Evolutionary conservation across 148 eudicot species (phyloP).

Genomic region (Persicaria tinctoria): DNA sequence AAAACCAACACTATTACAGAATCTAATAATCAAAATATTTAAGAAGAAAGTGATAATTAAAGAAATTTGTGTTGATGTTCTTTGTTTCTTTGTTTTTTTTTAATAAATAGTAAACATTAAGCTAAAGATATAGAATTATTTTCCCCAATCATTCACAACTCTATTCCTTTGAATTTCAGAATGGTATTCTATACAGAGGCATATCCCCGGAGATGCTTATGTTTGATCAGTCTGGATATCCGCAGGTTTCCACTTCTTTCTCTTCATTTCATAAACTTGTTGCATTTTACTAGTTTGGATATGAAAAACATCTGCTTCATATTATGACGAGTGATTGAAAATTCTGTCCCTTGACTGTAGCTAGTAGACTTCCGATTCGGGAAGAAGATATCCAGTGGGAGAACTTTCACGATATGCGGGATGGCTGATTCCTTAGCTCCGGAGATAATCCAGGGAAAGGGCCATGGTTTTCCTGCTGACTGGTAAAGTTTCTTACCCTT

Average conservation of each 20-base stretch:
- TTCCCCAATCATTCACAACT: background rate
- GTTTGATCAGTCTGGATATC: slow-evolving; percentile 68
- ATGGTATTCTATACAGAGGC: slow-evolving; percentile 78
- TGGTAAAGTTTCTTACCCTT: slow-evolving; percentile 42
- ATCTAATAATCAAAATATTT: no score
- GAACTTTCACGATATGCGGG: slow-evolving; percentile 87
- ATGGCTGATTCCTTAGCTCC: slow-evolving; percentile 90
- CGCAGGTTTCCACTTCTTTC: slow-evolving; percentile 47
- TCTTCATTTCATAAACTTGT: background rate
- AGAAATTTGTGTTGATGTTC: no score
- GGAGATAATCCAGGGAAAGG: slow-evolving; percentile 90
- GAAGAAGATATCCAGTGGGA: slow-evolving; percentile 64
- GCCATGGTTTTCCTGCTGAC: slow-evolving; percentile 85
- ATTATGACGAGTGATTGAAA: background rate
- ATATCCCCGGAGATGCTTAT: slow-evolving; percentile 83
- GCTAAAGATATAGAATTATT: no score
- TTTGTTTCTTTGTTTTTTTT: no score
- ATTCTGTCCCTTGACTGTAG: slow-evolving; percentile 29
- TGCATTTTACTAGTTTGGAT: background rate
- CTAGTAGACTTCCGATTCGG: slow-evolving; percentile 94
- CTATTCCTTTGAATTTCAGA: slow-evolving; percentile 36
- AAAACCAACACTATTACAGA: no score
- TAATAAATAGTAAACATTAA: no score
- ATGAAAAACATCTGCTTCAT: background rate
- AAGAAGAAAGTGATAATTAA: no score